A percentile compares a stretch with the other conserved stretches of the same genome.
Evolutionary conservation across 768 basidiomycete species (phyloP).

Genomic region (Suillus fuscotomentosus): DNA sequence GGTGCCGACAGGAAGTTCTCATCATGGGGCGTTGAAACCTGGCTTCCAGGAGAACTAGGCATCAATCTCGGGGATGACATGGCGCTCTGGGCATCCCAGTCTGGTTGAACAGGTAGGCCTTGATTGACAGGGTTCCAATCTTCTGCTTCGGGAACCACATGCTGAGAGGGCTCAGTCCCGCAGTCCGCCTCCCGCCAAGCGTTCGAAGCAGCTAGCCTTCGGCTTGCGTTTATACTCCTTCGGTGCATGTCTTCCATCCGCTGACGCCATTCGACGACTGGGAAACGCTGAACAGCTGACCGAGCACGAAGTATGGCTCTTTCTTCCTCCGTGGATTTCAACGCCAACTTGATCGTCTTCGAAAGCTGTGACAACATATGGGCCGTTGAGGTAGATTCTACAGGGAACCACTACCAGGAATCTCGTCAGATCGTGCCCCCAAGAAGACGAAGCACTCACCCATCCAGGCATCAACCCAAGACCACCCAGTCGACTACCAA

Average conservation of each 20-base stretch:
- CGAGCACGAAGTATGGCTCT: slow-evolving; percentile 90
- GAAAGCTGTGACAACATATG: slow-evolving; percentile 95
- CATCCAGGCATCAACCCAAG: slow-evolving; percentile 97
- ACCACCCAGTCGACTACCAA: slow-evolving; percentile 91
- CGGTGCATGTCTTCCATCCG: slow-evolving; percentile 93
- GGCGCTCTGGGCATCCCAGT: slow-evolving; percentile 70
- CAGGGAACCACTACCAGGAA: slow-evolving; percentile 83
- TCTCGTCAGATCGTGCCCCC: background rate
- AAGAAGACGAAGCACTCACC: slow-evolving; percentile 49
- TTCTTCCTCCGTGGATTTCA: slow-evolving; percentile 89
- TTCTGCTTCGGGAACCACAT: slow-evolving; percentile 61
- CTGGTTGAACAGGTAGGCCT: slow-evolving; percentile 65
- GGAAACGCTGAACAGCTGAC: slow-evolving; percentile 95
- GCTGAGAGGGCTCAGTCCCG: slow-evolving; percentile 35
- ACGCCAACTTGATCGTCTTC: slow-evolving; percentile 92
- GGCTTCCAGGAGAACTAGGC: slow-evolving; percentile 63
- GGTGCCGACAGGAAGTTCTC: slow-evolving; percentile 40
- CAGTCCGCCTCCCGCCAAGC: slow-evolving; percentile 81
- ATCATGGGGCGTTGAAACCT: slow-evolving; percentile 49
- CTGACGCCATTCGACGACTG: slow-evolving; percentile 97
- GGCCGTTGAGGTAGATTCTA: slow-evolving; percentile 87
- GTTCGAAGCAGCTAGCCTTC: slow-evolving; percentile 62
- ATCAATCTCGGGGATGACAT: slow-evolving; percentile 38
- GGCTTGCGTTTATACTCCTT: slow-evolving; percentile 74
- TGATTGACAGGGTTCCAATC: slow-evolving; percentile 79